These are phyloP conservation scores for Pseudognaphalium luteoalbum DNA, from an alignment of 129 eudicot genomes.

Conservation along the genomic window DNA sequence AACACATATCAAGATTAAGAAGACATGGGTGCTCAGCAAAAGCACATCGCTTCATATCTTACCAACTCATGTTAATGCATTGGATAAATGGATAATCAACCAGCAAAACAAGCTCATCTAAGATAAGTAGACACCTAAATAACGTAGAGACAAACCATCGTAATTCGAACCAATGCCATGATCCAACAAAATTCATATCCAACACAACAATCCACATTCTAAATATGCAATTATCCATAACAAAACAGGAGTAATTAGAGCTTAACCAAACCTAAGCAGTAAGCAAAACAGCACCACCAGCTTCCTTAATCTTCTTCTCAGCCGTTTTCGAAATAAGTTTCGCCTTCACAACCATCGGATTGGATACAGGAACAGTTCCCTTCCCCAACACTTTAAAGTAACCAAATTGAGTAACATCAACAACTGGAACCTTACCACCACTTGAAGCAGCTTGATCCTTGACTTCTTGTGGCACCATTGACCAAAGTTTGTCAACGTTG, in stretches of 20 bases:
- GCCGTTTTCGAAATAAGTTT: constrained; percentile 69
- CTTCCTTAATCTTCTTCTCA: constrained; percentile 87
- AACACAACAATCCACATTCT: neutral
- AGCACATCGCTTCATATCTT: neutral
- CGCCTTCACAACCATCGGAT: constrained; percentile 69
- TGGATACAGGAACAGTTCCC: constrained; percentile 44
- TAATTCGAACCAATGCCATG: constrained; percentile 11
- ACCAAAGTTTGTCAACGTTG: constrained; percentile 78
- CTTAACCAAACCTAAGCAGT: constrained; percentile 61
- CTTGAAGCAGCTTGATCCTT: constrained; percentile 43
- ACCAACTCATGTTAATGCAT: neutral
- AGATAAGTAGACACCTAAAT: neutral
- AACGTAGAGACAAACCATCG: neutral
- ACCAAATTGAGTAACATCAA: constrained; percentile 73
- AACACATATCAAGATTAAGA: neutral
- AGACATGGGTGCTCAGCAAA: neutral
- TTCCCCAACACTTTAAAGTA: constrained; percentile 76
- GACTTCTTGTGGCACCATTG: constrained; percentile 66
- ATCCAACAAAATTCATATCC: constrained; percentile 6
- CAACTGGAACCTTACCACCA: constrained; percentile 48
- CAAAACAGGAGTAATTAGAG: neutral
- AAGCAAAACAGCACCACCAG: constrained; percentile 79
- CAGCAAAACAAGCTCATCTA: neutral
- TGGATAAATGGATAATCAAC: neutral
- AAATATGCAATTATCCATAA: constrained; percentile 2